Evolutionary conservation across 768 basidiomycete species (phyloP), one percentile per base, ranked within the genome.

Genomic region (Tricholoma saponaceum): DNA sequence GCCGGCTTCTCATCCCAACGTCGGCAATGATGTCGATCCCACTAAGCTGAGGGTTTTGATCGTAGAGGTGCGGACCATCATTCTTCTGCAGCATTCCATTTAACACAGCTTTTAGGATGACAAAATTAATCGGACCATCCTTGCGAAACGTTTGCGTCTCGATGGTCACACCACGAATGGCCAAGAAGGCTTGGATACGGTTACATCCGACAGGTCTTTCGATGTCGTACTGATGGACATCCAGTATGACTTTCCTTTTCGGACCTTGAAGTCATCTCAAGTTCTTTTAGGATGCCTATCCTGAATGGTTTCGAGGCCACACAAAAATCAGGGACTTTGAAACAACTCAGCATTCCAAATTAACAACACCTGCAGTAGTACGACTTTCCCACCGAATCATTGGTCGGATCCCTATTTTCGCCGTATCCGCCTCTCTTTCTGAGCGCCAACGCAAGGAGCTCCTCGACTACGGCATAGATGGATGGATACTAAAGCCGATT

Each of bases 181-280:
- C 3, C 88, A 88, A 68, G 89, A 91, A 63, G 85, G 82, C 0
- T 74, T 90, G 1, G 84, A 89, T 33, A 75, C 76, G 58, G 72
- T 90, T 23, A 68, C 77, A 53, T 66, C 70, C 0, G 88, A 90
- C 66, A 73, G 75, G 37, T 74, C 79, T 3, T 88, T 89, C 63
- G 90, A 95, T 65, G 79, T 79, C 56, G 75, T 92, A 14, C 73
- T 95, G 47, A 95, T 92, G 92, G 90, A 92, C 67, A 83, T 92
- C 10, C 89, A 89, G 87, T 89, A 60, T 59, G 85, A 75, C 5
- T 1, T 35, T 35, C 16, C 18, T 50, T 20, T 25, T 32, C 32
- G 20, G 13, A 32, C 18, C 4, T 37, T 37, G 13, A 8, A 14
- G 22, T 23, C 18, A 46, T 22, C 56, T 57, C 18, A 13, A 26